These are phyloP conservation scores for Rhamnella rubrinervis DNA, from an alignment of 331 rosid species.

Conservation along the genomic window DNA sequence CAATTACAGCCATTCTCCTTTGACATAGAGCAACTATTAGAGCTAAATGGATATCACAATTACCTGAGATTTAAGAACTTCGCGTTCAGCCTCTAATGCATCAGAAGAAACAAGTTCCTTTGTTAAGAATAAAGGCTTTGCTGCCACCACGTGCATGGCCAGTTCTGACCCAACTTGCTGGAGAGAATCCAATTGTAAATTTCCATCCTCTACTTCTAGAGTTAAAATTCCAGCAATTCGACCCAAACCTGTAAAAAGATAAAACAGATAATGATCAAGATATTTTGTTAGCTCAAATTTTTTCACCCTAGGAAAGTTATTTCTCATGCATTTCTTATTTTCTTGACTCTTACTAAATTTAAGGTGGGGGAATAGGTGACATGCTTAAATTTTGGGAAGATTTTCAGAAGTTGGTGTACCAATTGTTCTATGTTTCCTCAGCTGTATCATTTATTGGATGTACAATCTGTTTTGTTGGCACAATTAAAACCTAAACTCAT, in stretches of 20 bases:
- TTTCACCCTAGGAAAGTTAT: neutral
- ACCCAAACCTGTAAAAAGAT: conserved; percentile 65
- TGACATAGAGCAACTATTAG: neutral
- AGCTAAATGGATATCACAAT: conserved; percentile 17
- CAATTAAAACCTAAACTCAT: too few relatives aligned
- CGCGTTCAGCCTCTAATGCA: conserved; percentile 72
- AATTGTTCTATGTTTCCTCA: too few relatives aligned
- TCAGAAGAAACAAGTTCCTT: conserved; percentile 79
- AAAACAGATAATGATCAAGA: conserved; percentile 8
- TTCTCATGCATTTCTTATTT: too few relatives aligned
- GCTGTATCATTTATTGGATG: too few relatives aligned
- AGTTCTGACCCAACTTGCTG: conserved; percentile 82
- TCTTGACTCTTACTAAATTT: too few relatives aligned
- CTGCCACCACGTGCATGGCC: conserved; percentile 95
- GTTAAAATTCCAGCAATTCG: conserved; percentile 89
- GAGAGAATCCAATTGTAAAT: conserved; percentile 53
- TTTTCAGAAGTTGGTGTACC: too few relatives aligned
- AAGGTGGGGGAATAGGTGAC: too few relatives aligned
- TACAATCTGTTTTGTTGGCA: too few relatives aligned
- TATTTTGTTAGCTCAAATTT: neutral
- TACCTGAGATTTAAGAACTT: conserved; percentile 93
- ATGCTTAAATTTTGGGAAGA: too few relatives aligned
- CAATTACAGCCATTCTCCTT: neutral
- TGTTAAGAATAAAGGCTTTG: conserved; percentile 83
- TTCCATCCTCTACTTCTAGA: conserved; percentile 68